Base-by-base conservation (phyloP, 805 yeast species). In the Wickerhamomyces rabaulensis region DNA sequence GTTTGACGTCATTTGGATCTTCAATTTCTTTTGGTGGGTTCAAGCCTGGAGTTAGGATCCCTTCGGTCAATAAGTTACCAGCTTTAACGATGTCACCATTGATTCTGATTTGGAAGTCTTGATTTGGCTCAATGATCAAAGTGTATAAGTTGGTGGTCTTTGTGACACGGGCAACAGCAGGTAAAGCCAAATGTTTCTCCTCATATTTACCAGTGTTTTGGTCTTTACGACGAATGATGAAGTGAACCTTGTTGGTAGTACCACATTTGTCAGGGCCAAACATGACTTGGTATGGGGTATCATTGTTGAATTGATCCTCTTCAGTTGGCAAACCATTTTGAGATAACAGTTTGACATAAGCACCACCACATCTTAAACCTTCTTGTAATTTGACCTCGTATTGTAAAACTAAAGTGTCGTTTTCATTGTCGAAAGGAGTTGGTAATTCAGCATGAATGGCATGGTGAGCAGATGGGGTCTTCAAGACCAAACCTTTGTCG, bases 201-300 rank as follows among this genome's bases (percentile, higher is more conserved):
- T 82, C 86, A 49, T 73, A 70, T 49, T 69, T 73, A 6, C 80
- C 82, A 22, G 80, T 71, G 22, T 58, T 50, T 40, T 80, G 82
- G 62, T 78, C 75, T 56, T 73, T 71, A 56, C 86, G 75, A 47
- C 74, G 77, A 49, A 89, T 58, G 46, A 89, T 86, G 54, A 90
- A 79, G 60, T 87, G 95, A 29, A 91, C 82, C 65, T 81, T 85
- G 68, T 89, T 87, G 40, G 84, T 76, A 44, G 80, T 61, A 3
- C 95, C 96, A 68, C 97, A 91, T 63, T 77, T 80, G 66, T 91
- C 97, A 39, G 97, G 97, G 19, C 97, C 97, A 69, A 91, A 91
- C 92, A 91, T 85, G 52, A 91, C 68, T 64, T 85, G 89, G 67
- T 84, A 88, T 2, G 90, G 87, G 4, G 95, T 75, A 23, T 73